A percentile compares a stretch with the other conserved stretches of the same genome.
Evolutionary conservation across 352 stramenopile genomes (phyloP).

Genomic region (Globisporangium cylindrosporum): DNA sequence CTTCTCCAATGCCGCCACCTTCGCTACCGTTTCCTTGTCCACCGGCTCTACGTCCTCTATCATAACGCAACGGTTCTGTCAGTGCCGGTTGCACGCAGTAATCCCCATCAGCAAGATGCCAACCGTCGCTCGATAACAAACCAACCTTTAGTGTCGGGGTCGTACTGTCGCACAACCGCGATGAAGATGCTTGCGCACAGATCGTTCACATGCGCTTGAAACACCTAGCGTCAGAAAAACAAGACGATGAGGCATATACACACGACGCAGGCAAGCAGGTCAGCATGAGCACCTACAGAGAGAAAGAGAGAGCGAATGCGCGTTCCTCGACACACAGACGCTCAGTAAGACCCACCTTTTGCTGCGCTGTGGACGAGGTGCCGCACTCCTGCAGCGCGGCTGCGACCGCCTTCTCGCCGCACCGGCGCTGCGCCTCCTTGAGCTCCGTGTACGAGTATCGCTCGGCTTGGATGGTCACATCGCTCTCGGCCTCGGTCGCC

Average conservation of each 20-base stretch:
- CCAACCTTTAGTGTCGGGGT: constrained; percentile 64
- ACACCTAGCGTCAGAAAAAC: constrained; percentile 31
- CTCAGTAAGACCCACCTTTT: constrained; percentile 26
- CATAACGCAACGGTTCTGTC: background rate
- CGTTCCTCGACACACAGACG: background rate
- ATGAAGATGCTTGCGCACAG: constrained; percentile 74
- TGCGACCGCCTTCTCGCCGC: constrained; percentile 48
- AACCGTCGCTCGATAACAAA: constrained; percentile 7
- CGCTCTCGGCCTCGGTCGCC: constrained; percentile 19
- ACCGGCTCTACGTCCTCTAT: constrained; percentile 63
- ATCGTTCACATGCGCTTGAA: constrained; percentile 70
- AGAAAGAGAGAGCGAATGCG: background rate
- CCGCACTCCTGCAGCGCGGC: constrained; percentile 51
- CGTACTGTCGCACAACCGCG: constrained; percentile 62
- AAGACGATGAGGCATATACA: background rate
- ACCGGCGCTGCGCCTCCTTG: constrained; percentile 70
- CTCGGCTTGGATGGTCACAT: constrained; percentile 17
- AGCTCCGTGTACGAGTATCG: constrained; percentile 78
- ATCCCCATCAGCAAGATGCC: background rate
- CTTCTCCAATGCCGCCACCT: constrained; percentile 46
- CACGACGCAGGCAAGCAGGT: background rate
- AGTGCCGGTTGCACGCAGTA: background rate
- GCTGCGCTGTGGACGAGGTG: constrained; percentile 48
- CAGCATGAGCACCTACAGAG: background rate
- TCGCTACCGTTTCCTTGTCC: constrained; percentile 39